phyloP scores from a whole-genome alignment of 2,329 filamentous ascomycete genomes.

The Neonectria neomacrospora region DNA sequence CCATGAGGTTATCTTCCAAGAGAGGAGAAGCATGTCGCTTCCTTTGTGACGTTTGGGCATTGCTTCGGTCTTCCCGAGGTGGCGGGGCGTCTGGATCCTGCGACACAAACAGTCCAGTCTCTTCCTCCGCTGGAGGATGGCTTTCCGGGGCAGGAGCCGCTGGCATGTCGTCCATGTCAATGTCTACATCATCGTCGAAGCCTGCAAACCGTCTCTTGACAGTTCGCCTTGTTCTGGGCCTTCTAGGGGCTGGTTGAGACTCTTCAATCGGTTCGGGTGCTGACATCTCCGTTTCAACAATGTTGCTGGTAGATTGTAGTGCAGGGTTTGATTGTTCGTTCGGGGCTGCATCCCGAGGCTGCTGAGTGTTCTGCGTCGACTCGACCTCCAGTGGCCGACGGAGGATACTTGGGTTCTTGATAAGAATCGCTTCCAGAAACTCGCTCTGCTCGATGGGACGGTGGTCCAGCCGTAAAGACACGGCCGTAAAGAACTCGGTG shows the following conservation, averaged over 20 bases:
- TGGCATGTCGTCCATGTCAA: conserved; percentile 47
- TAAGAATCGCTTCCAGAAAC: conserved; percentile 89
- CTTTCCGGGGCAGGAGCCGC: conserved; percentile 14
- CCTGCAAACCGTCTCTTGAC: conserved; percentile 74
- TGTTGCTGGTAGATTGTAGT: conserved; percentile 17
- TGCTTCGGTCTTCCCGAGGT: conserved; percentile 37
- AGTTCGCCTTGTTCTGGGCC: conserved; percentile 49
- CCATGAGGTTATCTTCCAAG: conserved; percentile 68
- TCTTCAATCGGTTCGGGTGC: conserved; percentile 35
- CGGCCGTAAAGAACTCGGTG: conserved; percentile 71
- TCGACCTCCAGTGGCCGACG: conserved; percentile 72
- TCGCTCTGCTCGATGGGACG: conserved; percentile 89
- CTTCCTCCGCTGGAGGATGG: conserved; percentile 43
- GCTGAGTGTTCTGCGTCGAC: conserved; percentile 40
- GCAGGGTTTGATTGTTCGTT: conserved; percentile 17
- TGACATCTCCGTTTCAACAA: conserved; percentile 20
- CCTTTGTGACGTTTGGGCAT: conserved; percentile 47
- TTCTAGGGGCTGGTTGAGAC: conserved; percentile 38
- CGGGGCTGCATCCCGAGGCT: conserved; percentile 12
- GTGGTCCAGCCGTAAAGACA: conserved; percentile 80
- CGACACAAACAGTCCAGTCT: conserved; percentile 67
- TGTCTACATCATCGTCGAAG: conserved; percentile 66
- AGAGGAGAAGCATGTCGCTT: conserved; percentile 60
- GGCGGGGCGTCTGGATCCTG: conserved; percentile 53
- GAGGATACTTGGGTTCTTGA: conserved; percentile 78